These are phyloP conservation scores for Mycena venus DNA, from an alignment of 768 basidiomycete species.

Conservation along the genomic window DNA sequence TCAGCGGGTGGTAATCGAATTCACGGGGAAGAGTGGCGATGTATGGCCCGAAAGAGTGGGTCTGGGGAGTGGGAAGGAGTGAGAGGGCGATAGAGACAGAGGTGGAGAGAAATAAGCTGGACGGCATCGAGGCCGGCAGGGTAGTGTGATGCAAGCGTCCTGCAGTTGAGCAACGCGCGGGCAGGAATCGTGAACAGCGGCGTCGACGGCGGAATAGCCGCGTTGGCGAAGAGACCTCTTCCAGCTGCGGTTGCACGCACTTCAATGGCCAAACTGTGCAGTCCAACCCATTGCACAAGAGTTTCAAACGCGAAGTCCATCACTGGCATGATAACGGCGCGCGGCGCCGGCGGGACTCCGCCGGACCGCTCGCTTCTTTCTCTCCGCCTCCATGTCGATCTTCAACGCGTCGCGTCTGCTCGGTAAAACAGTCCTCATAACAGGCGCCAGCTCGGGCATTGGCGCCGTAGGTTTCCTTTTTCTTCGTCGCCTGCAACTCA, in stretches of 20 bases:
- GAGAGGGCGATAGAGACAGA: constrained; percentile 74
- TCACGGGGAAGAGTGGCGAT: constrained; percentile 80
- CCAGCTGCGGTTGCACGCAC: background rate
- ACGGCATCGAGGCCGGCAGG: constrained; percentile 68
- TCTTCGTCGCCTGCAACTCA: background rate
- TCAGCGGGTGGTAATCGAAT: constrained; percentile 87
- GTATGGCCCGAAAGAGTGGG: constrained; percentile 78
- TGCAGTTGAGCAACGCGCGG: constrained; percentile 76
- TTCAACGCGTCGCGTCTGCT: constrained; percentile 86
- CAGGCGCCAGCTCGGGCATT: constrained; percentile 92
- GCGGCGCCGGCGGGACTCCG: too few species aligned
- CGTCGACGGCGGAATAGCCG: constrained; percentile 59
- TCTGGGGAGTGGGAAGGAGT: constrained; percentile 61
- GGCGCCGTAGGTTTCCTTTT: constrained; percentile 74
- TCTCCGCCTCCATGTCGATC: constrained; percentile 68
- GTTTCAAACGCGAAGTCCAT: background rate
- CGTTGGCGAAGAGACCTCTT: constrained; percentile 23
- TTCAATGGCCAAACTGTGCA: background rate
- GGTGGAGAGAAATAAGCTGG: constrained; percentile 87
- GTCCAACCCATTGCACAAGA: background rate
- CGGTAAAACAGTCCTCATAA: constrained; percentile 89
- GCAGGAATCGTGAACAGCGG: constrained; percentile 80
- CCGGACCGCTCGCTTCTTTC: background rate
- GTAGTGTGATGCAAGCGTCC: constrained; percentile 76
- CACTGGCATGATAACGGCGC: too few species aligned